These are phyloP conservation scores for Clavispora fructus DNA, from an alignment of 805 yeast genomes.

Conservation along the genomic window DNA sequence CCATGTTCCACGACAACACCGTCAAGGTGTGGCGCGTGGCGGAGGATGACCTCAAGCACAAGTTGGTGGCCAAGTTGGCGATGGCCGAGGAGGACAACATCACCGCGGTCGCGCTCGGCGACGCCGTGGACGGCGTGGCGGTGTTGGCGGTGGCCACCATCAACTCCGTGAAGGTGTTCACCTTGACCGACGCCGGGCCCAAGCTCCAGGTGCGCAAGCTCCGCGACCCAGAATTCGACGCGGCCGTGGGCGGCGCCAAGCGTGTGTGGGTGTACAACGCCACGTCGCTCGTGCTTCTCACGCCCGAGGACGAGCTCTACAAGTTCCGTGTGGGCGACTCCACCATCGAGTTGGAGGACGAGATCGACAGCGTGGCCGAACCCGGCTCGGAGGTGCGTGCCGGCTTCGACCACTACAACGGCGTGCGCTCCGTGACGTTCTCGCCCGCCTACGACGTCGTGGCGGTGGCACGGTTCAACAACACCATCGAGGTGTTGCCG, in stretches of 20 bases:
- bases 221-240: constrained; percentile 36
- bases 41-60: constrained; percentile 38
- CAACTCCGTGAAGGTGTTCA: constrained; percentile 63
- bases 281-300: constrained; percentile 45
- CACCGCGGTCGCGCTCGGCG: constrained; percentile 58
- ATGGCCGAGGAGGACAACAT: constrained; percentile 78
- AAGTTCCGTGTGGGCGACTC: constrained; percentile 30
- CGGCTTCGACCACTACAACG: constrained; percentile 43
- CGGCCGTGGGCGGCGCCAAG: constrained; percentile 52
- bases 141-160: constrained; percentile 69
- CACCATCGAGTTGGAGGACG: constrained; percentile 32
- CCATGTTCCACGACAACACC: constrained; percentile 77
- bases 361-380: constrained; percentile 28
- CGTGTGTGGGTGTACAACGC: constrained; percentile 41
- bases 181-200: constrained; percentile 39
- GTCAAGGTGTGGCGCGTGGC: constrained; percentile 75
- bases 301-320: constrained; percentile 59
- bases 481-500: constrained; percentile 52
- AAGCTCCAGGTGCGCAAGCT: constrained; percentile 49
- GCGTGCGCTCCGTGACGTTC: constrained; percentile 49
- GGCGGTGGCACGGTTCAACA: constrained; percentile 60
- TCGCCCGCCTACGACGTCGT: constrained; percentile 41
- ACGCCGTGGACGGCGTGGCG: constrained; percentile 42
- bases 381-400: constrained; percentile 9
- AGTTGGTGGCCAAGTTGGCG: constrained; percentile 59